phyloP scores from a whole-genome alignment of 2,329 filamentous ascomycete genomes.

The Eutypella sp. region DNA sequence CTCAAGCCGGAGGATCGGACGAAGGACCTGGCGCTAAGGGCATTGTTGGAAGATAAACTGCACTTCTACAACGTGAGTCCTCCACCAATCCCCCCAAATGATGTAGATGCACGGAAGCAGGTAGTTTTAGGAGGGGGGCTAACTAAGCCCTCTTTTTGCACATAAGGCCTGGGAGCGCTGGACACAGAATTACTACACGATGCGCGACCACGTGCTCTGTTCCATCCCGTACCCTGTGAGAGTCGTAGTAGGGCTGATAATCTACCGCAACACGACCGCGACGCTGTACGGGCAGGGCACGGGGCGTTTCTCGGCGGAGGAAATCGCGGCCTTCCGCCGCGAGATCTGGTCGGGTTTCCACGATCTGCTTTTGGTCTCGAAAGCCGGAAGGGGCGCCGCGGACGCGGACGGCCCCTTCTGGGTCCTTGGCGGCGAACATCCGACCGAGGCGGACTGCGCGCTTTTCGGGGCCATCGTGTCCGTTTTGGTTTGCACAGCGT shows the following conservation, averaged over 20 bases:
- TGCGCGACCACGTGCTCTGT: constrained; percentile 47
- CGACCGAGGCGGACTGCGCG: constrained; percentile 52
- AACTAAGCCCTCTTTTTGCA: neutral
- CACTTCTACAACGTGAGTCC: constrained; percentile 48
- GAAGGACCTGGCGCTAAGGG: constrained; percentile 46
- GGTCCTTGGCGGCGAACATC: constrained; percentile 46
- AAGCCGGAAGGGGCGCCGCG: constrained; percentile 8
- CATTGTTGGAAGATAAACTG: constrained; percentile 55
- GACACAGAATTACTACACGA: constrained; percentile 53
- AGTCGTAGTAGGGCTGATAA: constrained; percentile 44
- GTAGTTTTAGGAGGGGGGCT: neutral
- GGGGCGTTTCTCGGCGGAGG: constrained; percentile 43
- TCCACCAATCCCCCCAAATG: neutral
- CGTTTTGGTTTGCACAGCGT: constrained; percentile 49
- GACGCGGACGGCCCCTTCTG: constrained; percentile 43
- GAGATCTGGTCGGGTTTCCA: constrained; percentile 53
- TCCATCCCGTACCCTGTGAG: constrained; percentile 47
- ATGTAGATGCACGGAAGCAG: neutral
- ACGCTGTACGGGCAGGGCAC: constrained; percentile 55
- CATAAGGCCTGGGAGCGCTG: constrained; percentile 47
- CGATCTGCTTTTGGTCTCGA: constrained; percentile 36
- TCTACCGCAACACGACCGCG: constrained; percentile 36
- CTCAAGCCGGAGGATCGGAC: constrained; percentile 35
- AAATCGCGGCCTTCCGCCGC: constrained; percentile 38
- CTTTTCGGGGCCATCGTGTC: constrained; percentile 55